A percentile compares a stretch with the other conserved stretches of the same genome.
These are phyloP conservation scores for Globisporangium nagaii DNA, from an alignment of 352 stramenopile genomes.

Conservation along the genomic window DNA sequence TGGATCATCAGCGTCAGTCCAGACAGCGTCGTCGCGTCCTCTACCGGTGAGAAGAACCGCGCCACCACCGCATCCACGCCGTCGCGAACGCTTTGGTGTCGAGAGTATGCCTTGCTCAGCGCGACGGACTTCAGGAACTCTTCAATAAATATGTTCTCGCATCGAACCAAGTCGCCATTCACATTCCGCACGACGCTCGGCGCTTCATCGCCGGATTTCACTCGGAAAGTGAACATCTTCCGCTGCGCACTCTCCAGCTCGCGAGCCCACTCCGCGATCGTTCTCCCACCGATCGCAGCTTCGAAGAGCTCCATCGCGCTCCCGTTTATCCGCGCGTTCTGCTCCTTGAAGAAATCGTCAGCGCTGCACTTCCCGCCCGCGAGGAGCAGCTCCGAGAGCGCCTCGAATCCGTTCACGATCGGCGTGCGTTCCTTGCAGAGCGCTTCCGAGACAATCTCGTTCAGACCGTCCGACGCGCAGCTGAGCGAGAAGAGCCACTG, in stretches of 20 bases:
- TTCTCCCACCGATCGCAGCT: background rate
- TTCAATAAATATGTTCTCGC: conserved; percentile 73
- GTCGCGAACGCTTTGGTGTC: conserved; percentile 58
- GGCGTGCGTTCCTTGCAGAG: conserved; percentile 43
- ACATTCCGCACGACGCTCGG: conserved; percentile 18
- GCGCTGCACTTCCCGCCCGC: conserved; percentile 10
- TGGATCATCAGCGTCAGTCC: conserved; percentile 48
- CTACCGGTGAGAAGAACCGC: conserved; percentile 29
- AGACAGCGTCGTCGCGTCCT: conserved; percentile 12
- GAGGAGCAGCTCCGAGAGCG: conserved; percentile 20
- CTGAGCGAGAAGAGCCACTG: conserved; percentile 76
- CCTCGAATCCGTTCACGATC: conserved; percentile 24
- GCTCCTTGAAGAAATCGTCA: conserved; percentile 19
- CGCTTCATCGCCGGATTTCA: conserved; percentile 1
- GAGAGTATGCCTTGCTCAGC: conserved; percentile 42
- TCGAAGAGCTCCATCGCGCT: conserved; percentile 11
- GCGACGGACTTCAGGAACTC: conserved; percentile 64
- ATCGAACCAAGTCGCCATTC: conserved; percentile 27
- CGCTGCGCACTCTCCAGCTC: conserved; percentile 28
- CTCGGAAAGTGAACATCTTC: conserved; percentile 27
- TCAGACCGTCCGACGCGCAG: conserved; percentile 61
- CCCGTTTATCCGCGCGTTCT: conserved; percentile 13
- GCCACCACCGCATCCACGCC: conserved; percentile 45
- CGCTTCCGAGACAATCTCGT: conserved; percentile 60
- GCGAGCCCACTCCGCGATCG: conserved; percentile 11